Conservation (phyloP, 2,329 filamentous ascomycete species). For the Corynespora cassiicola region DNA sequence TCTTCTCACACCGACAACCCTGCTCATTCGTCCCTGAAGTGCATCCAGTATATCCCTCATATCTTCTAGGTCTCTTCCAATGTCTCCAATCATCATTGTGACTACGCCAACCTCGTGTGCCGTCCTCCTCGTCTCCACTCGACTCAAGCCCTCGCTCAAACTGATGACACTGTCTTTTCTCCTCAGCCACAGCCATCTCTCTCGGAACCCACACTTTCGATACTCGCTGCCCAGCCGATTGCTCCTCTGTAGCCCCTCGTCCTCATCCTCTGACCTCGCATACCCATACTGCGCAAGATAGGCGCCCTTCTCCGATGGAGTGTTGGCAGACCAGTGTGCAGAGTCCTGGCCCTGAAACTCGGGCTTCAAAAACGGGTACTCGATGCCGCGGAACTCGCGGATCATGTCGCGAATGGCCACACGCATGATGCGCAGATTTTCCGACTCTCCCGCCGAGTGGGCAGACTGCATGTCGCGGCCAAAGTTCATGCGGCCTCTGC, state of each 20-base stretch:
- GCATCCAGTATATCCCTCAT: slow-evolving; percentile 15
- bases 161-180: slow-evolving; percentile 43
- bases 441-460: slow-evolving; percentile 36
- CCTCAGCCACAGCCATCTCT: slow-evolving; percentile 46
- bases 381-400: slow-evolving; percentile 43
- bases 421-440: slow-evolving; percentile 44
- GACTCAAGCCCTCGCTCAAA: slow-evolving; percentile 42
- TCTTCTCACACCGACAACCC: slow-evolving; percentile 29
- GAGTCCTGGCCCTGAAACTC: slow-evolving; percentile 28
- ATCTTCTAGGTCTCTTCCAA: slow-evolving; percentile 26
- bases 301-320: slow-evolving; percentile 5
- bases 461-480: slow-evolving; percentile 27
- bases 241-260: slow-evolving; percentile 19
- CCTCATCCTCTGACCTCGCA: slow-evolving; percentile 28
- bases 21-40: slow-evolving; percentile 24
- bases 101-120: slow-evolving; percentile 35
- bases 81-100: slow-evolving; percentile 21
- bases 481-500: slow-evolving; percentile 17
- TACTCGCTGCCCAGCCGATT: slow-evolving; percentile 40
- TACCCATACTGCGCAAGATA: slow-evolving; percentile 1
- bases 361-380: slow-evolving; percentile 46
- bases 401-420: slow-evolving; percentile 45
- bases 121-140: slow-evolving; percentile 48
- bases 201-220: slow-evolving; percentile 36
- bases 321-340: slow-evolving; percentile 18